A percentile compares a stretch with the other conserved stretches of the same genome.
phyloP scores from a whole-genome alignment of 108 stramenopile genomes.

The Nitzschia sp. region DNA sequence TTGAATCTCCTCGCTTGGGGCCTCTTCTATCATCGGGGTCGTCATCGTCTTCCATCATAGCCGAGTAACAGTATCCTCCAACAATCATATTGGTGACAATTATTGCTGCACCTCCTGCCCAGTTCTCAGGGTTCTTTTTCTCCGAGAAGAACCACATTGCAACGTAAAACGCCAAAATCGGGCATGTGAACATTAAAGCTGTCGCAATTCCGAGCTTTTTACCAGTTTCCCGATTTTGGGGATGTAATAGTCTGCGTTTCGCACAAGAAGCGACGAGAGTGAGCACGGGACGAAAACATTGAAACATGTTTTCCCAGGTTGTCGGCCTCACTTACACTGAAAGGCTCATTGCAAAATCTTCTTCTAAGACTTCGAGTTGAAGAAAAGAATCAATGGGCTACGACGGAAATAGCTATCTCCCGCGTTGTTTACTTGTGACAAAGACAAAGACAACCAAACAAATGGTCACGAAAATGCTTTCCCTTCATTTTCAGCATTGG shows the following conservation, averaged over 20 bases:
- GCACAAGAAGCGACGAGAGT: neutral
- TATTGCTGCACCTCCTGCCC: conserved; percentile 58
- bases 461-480: no score
- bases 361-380: neutral
- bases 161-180: conserved; percentile 50
- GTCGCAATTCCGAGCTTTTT: conserved; percentile 60
- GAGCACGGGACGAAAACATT: neutral
- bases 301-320: neutral
- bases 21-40: conserved; percentile 32
- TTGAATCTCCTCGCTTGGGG: conserved; percentile 46
- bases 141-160: conserved; percentile 29
- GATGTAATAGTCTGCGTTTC: conserved; percentile 40
- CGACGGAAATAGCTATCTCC: no score
- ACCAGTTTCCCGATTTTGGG: conserved; percentile 55
- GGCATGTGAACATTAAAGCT: conserved; percentile 55
- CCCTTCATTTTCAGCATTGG: no score
- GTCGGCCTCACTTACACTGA: conserved; percentile 13
- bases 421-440: no score
- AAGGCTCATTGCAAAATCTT: conserved; percentile 26
- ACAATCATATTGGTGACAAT: conserved; percentile 56
- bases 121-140: conserved; percentile 50
- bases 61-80: conserved; percentile 48
- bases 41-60: conserved; percentile 48
- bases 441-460: no score
- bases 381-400: no score